Evolutionary conservation across 2,329 filamentous ascomycete species (phyloP).

Genomic region (Fusarium dimerum): DNA sequence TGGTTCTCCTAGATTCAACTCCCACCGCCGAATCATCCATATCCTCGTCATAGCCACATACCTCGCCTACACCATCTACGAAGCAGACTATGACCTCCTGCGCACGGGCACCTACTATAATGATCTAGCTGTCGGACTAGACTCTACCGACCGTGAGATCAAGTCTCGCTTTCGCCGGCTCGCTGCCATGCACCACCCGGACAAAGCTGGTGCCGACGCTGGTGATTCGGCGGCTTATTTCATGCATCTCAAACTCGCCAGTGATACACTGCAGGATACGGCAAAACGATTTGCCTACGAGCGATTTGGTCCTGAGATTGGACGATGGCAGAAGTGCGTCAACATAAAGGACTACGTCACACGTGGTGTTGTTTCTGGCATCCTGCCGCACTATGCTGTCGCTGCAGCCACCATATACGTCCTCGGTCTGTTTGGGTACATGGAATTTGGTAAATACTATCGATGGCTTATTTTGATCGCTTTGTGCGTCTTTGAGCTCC

Average conservation of each 20-base stretch:
- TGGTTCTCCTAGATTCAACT: slow-evolving; percentile 66
- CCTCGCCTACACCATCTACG: slow-evolving; percentile 88
- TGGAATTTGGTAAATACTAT: slow-evolving; percentile 67
- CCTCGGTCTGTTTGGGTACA: slow-evolving; percentile 65
- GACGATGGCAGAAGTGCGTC: slow-evolving; percentile 64
- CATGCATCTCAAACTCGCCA: slow-evolving; percentile 78
- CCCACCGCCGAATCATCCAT: slow-evolving; percentile 80
- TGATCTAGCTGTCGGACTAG: slow-evolving; percentile 68
- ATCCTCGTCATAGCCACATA: slow-evolving; percentile 81
- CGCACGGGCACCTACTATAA: slow-evolving; percentile 75
- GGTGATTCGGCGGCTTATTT: slow-evolving; percentile 55
- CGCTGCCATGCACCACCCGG: slow-evolving; percentile 73
- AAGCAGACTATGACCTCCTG: slow-evolving; percentile 81
- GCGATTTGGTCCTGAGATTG: slow-evolving; percentile 75
- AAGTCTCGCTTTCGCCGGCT: slow-evolving; percentile 84
- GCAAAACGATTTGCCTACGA: slow-evolving; percentile 85
- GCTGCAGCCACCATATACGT: slow-evolving; percentile 61
- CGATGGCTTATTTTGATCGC: slow-evolving; percentile 59
- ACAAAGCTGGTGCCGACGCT: slow-evolving; percentile 63
- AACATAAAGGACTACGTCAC: slow-evolving; percentile 74
- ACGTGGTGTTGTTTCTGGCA: slow-evolving; percentile 59
- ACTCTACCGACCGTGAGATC: slow-evolving; percentile 72
- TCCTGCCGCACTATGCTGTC: slow-evolving; percentile 62
- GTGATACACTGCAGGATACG: slow-evolving; percentile 79
- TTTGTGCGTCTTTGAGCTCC: slow-evolving; percentile 58